These are phyloP conservation scores for Hypoxylon crocopeplum DNA, from an alignment of 495 filamentous ascomycete species.

Conservation along the genomic window DNA sequence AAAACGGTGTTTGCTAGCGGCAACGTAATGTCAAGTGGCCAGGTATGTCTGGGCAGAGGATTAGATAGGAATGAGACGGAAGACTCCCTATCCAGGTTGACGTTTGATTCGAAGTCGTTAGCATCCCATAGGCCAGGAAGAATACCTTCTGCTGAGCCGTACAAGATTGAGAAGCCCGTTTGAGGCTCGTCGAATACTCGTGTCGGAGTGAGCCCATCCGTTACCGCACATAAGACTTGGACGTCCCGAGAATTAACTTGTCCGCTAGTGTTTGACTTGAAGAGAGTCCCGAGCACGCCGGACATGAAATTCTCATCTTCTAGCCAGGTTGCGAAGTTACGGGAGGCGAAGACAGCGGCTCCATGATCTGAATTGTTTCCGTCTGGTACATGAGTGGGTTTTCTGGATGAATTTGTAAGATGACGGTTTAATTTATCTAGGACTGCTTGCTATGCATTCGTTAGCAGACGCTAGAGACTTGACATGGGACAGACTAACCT, in stretches of 20 bases:
- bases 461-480: neutral
- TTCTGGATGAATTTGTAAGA: neutral
- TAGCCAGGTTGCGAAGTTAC: slow-evolving; percentile 45
- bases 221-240: slow-evolving; percentile 44
- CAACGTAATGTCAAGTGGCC: slow-evolving; percentile 50
- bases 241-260: slow-evolving; percentile 15
- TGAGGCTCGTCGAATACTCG: slow-evolving; percentile 26
- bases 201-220: slow-evolving; percentile 43
- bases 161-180: slow-evolving; percentile 52
- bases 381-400: neutral
- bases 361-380: slow-evolving; percentile 14
- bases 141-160: slow-evolving; percentile 33
- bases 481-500: slow-evolving; percentile 19
- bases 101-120: slow-evolving; percentile 7
- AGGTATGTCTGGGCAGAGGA: slow-evolving; percentile 22
- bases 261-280: slow-evolving; percentile 6
- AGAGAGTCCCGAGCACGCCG: slow-evolving; percentile 32
- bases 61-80: slow-evolving; percentile 35
- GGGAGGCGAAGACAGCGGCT: slow-evolving; percentile 47
- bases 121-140: slow-evolving; percentile 44
- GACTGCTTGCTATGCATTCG: slow-evolving; percentile 5
- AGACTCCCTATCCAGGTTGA: slow-evolving; percentile 9
- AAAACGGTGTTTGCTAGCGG: slow-evolving; percentile 83
- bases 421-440: slow-evolving; percentile 15
- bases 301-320: slow-evolving; percentile 47